Conservation (phyloP, 2,329 filamentous ascomycete genomes). For the Colletotrichum sp. region DNA sequence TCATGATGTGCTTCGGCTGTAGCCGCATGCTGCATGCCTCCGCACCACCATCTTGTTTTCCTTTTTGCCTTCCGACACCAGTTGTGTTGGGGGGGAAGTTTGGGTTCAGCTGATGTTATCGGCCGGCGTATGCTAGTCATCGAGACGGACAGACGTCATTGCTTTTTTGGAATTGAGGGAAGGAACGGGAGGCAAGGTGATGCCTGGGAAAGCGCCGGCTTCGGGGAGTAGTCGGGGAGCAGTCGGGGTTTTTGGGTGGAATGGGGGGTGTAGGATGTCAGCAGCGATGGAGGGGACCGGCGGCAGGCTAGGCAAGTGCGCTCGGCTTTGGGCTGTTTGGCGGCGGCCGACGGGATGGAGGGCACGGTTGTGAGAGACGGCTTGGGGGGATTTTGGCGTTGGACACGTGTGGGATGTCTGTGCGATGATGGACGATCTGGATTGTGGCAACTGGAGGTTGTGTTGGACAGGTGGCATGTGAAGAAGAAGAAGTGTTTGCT, state of each 20-base stretch:
- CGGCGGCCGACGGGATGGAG: background rate
- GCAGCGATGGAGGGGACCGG: background rate
- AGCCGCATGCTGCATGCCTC: background rate
- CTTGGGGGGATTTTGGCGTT: background rate
- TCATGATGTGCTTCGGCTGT: background rate
- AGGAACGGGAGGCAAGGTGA: background rate
- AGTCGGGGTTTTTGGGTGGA: background rate
- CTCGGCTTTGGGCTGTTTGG: background rate
- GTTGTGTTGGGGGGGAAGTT: background rate
- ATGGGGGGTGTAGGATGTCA: background rate
- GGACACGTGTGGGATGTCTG: background rate
- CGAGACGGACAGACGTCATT: background rate
- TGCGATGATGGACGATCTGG: background rate
- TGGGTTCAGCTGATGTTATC: background rate
- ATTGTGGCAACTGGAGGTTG: background rate
- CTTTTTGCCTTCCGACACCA: background rate
- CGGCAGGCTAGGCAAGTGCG: background rate
- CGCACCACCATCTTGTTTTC: background rate
- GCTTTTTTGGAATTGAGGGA: background rate
- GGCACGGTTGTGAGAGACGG: background rate
- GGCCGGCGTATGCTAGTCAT: background rate
- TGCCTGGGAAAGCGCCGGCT: background rate
- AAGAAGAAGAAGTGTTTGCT: background rate
- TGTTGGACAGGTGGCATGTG: background rate
- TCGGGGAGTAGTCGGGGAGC: background rate